Evolutionary conservation across 2,329 filamentous ascomycete genomes (phyloP).

Genomic region (Nannizzia gypsea): DNA sequence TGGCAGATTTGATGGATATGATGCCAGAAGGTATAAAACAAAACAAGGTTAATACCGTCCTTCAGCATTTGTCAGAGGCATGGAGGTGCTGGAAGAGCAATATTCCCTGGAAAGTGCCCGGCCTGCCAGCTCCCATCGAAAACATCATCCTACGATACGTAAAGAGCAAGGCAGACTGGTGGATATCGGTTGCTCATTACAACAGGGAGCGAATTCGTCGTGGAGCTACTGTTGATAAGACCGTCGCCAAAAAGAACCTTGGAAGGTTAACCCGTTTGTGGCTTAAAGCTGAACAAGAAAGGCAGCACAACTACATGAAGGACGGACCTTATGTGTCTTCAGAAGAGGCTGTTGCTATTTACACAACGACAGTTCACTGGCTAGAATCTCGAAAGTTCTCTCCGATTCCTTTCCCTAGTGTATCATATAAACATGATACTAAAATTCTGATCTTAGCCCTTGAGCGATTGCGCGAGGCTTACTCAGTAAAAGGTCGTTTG

Average conservation of each 20-base stretch:
- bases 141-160: conserved; percentile 98
- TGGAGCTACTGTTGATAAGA: conserved; percentile 97
- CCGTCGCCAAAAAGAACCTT: conserved; percentile 97
- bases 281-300: conserved; percentile 96
- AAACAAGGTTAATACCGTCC: conserved; percentile 95
- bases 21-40: conserved; percentile 99
- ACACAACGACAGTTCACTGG: conserved; percentile 98
- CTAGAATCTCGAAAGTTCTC: conserved; percentile 96
- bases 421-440: conserved; percentile 98
- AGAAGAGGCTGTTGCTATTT: conserved; percentile 96
- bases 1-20: conserved; percentile 99
- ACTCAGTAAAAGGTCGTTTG: conserved; percentile 90
- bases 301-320: conserved; percentile 99
- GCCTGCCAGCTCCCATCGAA: conserved; percentile 89
- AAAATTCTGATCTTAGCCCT: conserved; percentile 95
- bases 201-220: conserved; percentile 93
- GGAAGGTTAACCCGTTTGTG: conserved; percentile 87
- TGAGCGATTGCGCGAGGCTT: conserved; percentile 84
- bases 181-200: conserved; percentile 98
- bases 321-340: conserved; percentile 97
- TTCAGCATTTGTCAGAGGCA: conserved; percentile 93
- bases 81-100: conserved; percentile 99
- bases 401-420: conserved; percentile 94
- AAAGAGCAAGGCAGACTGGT: conserved; percentile 99
- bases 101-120: conserved; percentile 98